phyloP scores from a whole-genome alignment of 2,329 filamentous ascomycete genomes.

The Colletotrichum gigasporum region DNA sequence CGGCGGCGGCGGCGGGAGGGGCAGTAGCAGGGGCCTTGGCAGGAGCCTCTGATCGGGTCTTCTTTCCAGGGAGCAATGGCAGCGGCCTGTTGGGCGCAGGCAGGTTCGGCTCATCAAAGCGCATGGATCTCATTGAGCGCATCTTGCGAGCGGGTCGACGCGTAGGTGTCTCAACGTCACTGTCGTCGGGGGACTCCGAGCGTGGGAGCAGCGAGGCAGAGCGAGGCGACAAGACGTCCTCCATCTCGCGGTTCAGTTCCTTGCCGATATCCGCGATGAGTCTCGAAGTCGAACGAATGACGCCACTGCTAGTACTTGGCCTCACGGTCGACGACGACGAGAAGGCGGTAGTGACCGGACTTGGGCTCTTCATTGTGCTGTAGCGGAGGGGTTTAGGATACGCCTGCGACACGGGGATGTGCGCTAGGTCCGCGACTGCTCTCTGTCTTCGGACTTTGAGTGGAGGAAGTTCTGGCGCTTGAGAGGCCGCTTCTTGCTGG shows the following conservation, averaged over 20 bases:
- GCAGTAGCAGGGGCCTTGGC: too few species aligned
- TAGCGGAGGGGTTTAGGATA: conserved; percentile 22
- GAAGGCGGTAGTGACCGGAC: not conserved
- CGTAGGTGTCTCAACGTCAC: conserved; percentile 15
- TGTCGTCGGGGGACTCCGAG: not conserved
- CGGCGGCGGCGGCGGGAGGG: not conserved
- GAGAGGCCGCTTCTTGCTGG: not conserved
- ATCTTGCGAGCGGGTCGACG: conserved; percentile 8
- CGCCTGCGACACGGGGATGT: conserved; percentile 4
- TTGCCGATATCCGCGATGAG: conserved; percentile 25
- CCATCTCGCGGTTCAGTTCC: conserved; percentile 25
- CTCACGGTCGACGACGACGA: not conserved
- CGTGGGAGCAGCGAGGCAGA: not conserved
- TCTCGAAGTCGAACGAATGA: conserved; percentile 8
- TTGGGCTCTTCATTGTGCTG: conserved; percentile 23
- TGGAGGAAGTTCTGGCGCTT: conserved; percentile 8
- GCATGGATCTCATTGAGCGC: conserved; percentile 4
- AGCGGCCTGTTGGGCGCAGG: conserved; percentile 26
- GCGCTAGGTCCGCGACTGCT: not conserved
- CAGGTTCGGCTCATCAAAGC: not conserved
- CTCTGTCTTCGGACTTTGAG: conserved; percentile 22
- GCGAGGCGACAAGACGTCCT: conserved; percentile 11
- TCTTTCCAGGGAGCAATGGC: conserved; percentile 7
- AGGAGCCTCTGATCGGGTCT: not conserved
- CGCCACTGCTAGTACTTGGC: not conserved